Percentiles rank a stretch among this genome's conserved stretches.
These are phyloP conservation scores for Pyronema omphalodes DNA, from an alignment of 495 filamentous ascomycete species.

Conservation along the genomic window DNA sequence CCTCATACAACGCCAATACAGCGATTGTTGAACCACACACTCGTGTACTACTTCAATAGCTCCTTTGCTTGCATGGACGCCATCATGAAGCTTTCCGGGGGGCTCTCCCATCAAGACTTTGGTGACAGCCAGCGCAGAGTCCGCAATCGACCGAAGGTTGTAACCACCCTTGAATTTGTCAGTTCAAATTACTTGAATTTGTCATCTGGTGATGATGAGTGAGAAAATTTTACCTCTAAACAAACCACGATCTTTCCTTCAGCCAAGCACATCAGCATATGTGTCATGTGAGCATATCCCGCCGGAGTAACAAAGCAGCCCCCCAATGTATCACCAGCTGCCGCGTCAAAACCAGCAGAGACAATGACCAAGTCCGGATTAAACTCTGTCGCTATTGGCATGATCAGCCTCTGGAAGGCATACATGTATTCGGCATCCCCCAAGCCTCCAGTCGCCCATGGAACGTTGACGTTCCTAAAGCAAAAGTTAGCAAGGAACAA, in stretches of 20 bases:
- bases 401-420: conserved; percentile 90
- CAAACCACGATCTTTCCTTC: conserved; percentile 80
- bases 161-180: conserved; percentile 52
- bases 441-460: conserved; percentile 83
- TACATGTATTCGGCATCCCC: conserved; percentile 92
- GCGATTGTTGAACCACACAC: conserved; percentile 35
- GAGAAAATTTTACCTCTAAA: conserved; percentile 40
- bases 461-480: conserved; percentile 77
- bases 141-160: conserved; percentile 77
- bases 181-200: neutral
- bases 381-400: conserved; percentile 89
- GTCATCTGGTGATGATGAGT: neutral
- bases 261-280: conserved; percentile 96
- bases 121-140: conserved; percentile 79
- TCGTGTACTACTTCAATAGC: conserved; percentile 33
- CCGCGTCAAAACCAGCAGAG: conserved; percentile 91
- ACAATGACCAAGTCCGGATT: conserved; percentile 89
- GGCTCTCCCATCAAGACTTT: conserved; percentile 89
- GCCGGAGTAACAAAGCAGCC: conserved; percentile 77
- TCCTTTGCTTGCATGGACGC: conserved; percentile 20
- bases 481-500: conserved; percentile 1
- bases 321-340: conserved; percentile 77
- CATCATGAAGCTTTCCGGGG: conserved; percentile 48
- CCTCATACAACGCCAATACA: conserved; percentile 44
- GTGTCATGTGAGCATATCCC: conserved; percentile 96